phyloP scores from a whole-genome alignment of 768 basidiomycete species.

The Hericium rajendrae region DNA sequence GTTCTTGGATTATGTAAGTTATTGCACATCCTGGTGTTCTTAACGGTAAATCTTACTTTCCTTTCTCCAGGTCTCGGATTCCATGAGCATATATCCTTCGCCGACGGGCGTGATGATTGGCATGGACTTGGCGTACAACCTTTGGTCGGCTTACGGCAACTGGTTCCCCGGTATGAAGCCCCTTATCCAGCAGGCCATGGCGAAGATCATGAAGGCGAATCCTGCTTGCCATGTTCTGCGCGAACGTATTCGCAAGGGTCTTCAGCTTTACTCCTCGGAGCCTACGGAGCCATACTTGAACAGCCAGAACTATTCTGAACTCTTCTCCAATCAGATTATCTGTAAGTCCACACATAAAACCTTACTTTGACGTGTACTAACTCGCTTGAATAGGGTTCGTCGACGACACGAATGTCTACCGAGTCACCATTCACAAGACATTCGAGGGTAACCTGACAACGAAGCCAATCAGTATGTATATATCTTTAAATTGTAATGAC shows the following conservation, averaged over 20 bases:
- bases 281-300: conserved; percentile 99
- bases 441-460: conserved; percentile 99
- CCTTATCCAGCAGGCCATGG: conserved; percentile 97
- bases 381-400: neutral
- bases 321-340: conserved; percentile 95
- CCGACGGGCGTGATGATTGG: conserved; percentile 99
- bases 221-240: conserved; percentile 95
- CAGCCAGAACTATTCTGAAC: conserved; percentile 52
- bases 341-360: conserved; percentile 33
- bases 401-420: conserved; percentile 9
- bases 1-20: conserved; percentile 89
- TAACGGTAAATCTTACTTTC: neutral
- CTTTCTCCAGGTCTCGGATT: conserved; percentile 67
- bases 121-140: conserved; percentile 96
- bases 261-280: conserved; percentile 97
- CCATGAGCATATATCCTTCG: conserved; percentile 98
- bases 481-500: neutral
- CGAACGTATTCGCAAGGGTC: conserved; percentile 97
- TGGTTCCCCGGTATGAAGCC: conserved; percentile 99
- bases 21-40: neutral
- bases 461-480: conserved; percentile 81
- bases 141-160: conserved; percentile 98
- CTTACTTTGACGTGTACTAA: conserved; percentile 91
- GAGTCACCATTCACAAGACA: conserved; percentile 72
- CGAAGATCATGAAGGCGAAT: conserved; percentile 99